Evolutionary conservation across 768 basidiomycete genomes (phyloP), one percentile per base, ranked within the genome.

Genomic region (Naganishia randhawae): DNA sequence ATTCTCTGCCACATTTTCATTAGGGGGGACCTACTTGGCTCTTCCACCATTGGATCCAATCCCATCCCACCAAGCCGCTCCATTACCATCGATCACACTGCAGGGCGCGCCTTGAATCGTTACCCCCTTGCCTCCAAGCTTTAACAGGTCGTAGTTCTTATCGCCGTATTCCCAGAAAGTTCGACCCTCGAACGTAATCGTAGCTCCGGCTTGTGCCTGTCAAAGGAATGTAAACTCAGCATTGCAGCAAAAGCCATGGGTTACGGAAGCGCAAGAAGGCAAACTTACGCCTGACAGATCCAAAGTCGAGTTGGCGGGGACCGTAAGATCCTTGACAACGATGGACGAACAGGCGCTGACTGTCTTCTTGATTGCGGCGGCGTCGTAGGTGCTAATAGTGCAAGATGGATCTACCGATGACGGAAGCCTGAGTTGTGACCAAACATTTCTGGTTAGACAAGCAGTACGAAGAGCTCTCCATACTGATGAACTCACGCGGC

Each of bases 31-130:
- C 29, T 32, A 71, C 70, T 71, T 71, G 35, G 50, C 50, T 50
- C 50, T 27, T 27, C 70, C 70, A 8, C 70, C 70, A 29, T 71
- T 71, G 33, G 61, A 67, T 22, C 70, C 70, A n/a, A 63, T 63
- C 17, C 70, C 70, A 57, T 71, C 70, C 70, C 70, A 67, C 70
- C 70, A 71, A 2, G 70, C 70, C 6, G 70, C 55, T 16, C 70
- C 70, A 31, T 71, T 71, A 8, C 70, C 70, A 27, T 71, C 70
- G 27, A 71, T 51, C 6, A 71, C 70, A 42, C 66, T 67, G 25
- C 70, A 67, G 3, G 70, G 65, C 9, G 70, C 66, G 35, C 70
- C 70, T 31, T 71, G 70, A 17, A 71, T 53, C 5, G 70, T 71
- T 17, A 71, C 67, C 25, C 67, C 67, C n/a, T 50, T 67, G n/a